phyloP scores from a whole-genome alignment of 768 basidiomycete species.

The Trametes coccinea region DNA sequence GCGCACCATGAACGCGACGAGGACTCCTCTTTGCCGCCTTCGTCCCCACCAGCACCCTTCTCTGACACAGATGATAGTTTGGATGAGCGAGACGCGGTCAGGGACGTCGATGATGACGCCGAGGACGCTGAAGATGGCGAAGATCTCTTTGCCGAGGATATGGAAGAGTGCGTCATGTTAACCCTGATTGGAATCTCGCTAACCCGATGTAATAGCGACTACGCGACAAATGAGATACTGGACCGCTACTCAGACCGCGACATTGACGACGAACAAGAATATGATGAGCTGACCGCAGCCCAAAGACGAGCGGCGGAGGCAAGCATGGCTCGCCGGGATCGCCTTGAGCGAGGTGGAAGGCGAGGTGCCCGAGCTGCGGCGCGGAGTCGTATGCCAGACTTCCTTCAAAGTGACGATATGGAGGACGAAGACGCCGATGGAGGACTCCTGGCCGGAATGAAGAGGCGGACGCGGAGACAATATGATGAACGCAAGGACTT shows the following conservation, averaged over 20 bases:
- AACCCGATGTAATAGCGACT: constrained; percentile 57
- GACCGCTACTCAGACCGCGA: constrained; percentile 88
- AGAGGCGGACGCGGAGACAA: constrained; percentile 79
- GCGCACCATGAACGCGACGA: constrained; percentile 56
- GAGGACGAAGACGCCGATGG: constrained; percentile 67
- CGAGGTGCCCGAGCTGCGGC: constrained; percentile 74
- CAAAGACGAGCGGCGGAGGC: constrained; percentile 82
- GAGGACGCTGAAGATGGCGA: constrained; percentile 84
- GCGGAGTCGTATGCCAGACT: constrained; percentile 81
- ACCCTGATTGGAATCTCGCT: neutral
- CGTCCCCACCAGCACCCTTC: constrained; percentile 51
- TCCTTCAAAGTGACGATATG: constrained; percentile 83
- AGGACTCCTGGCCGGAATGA: constrained; percentile 69
- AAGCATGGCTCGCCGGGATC: constrained; percentile 87
- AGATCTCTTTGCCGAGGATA: constrained; percentile 84
- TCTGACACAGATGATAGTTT: constrained; percentile 50
- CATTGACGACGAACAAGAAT: constrained; percentile 79
- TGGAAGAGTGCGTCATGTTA: constrained; percentile 60
- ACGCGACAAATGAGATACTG: constrained; percentile 76
- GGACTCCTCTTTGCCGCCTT: constrained; percentile 68
- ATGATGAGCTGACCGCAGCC: constrained; percentile 64
- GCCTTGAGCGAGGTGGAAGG: constrained; percentile 63
- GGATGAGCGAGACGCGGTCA: constrained; percentile 48
- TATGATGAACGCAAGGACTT: constrained; percentile 91
- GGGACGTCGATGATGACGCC: constrained; percentile 86